Conservation (phyloP, 2,329 filamentous ascomycete genomes). For the Paraphoma chrysanthemicola region DNA sequence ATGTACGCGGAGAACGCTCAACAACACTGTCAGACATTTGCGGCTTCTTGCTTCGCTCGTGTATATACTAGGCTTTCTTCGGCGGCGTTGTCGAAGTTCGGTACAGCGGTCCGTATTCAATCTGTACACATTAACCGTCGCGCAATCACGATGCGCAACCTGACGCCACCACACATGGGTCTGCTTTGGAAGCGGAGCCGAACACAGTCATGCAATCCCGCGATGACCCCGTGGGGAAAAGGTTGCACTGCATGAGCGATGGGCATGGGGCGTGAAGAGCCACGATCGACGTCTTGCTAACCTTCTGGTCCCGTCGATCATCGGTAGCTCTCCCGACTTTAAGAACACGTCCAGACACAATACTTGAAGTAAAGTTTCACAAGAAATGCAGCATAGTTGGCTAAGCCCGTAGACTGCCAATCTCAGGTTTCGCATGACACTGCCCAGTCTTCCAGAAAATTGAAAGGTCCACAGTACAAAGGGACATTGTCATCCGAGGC, state of each 20-base stretch:
- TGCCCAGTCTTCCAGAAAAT: too few relatives aligned
- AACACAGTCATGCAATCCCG: not conserved
- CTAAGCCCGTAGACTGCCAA: too few relatives aligned
- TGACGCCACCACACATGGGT: constrained; percentile 7
- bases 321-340: not conserved
- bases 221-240: not conserved
- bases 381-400: too few relatives aligned
- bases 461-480: not conserved
- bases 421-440: too few relatives aligned
- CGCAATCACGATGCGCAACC: not conserved
- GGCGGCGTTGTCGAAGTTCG: constrained; percentile 5
- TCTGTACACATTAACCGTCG: constrained; percentile 15
- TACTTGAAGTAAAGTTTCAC: not conserved
- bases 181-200: constrained; percentile 1
- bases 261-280: constrained; percentile 3
- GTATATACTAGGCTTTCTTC: too few relatives aligned
- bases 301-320: not conserved
- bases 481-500: not conserved
- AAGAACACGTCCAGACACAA: not conserved
- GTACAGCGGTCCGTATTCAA: constrained; percentile 17
- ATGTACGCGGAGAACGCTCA: too few relatives aligned
- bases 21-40: too few relatives aligned
- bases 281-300: not conserved
- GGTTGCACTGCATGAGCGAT: constrained; percentile 10
- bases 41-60: too few relatives aligned